Base-by-base conservation (phyloP, 73 alveolate species). In the Tetrahymena borealis region DNA sequence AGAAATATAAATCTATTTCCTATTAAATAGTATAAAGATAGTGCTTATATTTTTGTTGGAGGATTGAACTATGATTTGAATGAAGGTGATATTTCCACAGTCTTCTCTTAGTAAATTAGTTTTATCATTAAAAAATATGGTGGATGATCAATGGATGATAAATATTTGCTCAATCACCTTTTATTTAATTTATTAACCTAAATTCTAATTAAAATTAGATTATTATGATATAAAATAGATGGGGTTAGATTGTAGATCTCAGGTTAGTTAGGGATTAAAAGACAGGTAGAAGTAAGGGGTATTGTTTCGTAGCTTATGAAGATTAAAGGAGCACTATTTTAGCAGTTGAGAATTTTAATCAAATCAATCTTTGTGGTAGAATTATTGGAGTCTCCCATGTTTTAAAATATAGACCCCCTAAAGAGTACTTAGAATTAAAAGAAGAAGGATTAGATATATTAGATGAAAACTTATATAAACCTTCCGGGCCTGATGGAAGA, bases 401-500 rank as follows among this genome's bases (percentile, higher is more conserved):
- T 18, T 96, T 91, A 78, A 96, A 98, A 91, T 98, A 96, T 93
- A 98, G 94, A 94, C 92, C 98, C 13, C 99, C 99, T 15, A 97
- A 95, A 90, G 99, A 97, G 94, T 98, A 96, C 90, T 94, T 96
- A 43, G 98, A 97, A 41, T 39, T 96, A 77, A 97, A 96, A 18
- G 95, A 97, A 40, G 95, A 92, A 78, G 94, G 90, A 85, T 90
- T 96, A 41, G 96, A 95, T 92, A 91, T 90, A 79, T 93, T 93
- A 40, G 85, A 60, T 7, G 96, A 96, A 92, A 95, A 91, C 33
- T 96, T 97, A 33, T 98, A 98, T 94, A 97, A 97, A 78, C 99
- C 99, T 35, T 93, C 99, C 32, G 99, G 99, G 9, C 99, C 99
- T 60, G 99, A 98, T 93, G 99, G 99, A 7, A 98, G 97, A 92